phyloP scores from a whole-genome alignment of 2,329 filamentous ascomycete species.

The Trematosphaeria pertusa region DNA sequence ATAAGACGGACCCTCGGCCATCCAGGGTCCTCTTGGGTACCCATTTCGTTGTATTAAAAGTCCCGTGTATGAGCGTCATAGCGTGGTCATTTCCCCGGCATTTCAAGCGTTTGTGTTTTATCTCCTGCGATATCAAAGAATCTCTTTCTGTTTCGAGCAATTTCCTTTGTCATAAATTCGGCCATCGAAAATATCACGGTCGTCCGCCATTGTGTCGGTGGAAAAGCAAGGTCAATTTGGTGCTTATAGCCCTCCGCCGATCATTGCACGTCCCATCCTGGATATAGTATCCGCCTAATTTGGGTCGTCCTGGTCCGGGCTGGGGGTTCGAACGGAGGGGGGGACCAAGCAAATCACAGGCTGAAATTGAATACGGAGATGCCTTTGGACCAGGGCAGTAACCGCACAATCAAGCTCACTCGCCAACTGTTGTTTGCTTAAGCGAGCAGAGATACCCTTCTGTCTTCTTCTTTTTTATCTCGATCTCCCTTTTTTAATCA shows the following conservation, averaged over 20 bases:
- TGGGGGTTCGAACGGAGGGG: constrained; percentile 26
- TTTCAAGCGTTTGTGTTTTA: constrained; percentile 46
- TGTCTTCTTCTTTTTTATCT: constrained; percentile 26
- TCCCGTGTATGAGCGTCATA: constrained; percentile 49
- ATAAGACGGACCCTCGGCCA: constrained; percentile 16
- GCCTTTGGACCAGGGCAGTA: constrained; percentile 16
- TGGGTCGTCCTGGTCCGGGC: constrained; percentile 29
- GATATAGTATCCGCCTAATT: constrained; percentile 43
- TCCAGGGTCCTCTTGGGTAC: constrained; percentile 10
- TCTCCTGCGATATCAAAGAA: constrained; percentile 44
- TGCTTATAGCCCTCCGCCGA: constrained; percentile 15
- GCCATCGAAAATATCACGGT: constrained; percentile 33
- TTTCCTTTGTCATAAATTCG: constrained; percentile 44
- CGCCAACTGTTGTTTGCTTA: constrained; percentile 42
- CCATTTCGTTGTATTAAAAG: constrained; percentile 46
- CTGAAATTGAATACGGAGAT: constrained; percentile 44
- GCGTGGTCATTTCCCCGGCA: constrained; percentile 46
- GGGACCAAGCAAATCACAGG: constrained; percentile 33
- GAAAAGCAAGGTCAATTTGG: constrained; percentile 26
- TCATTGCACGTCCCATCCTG: constrained; percentile 26
- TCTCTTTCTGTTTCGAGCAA: constrained; percentile 35
- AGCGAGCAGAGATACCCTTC: constrained; percentile 48
- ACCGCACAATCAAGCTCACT: constrained; percentile 42
- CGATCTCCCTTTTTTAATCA: constrained; percentile 15
- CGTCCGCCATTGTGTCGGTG: constrained; percentile 21